These are phyloP conservation scores for Stenocarpella maydis DNA, from an alignment of 2,329 filamentous ascomycete species.

Conservation along the genomic window DNA sequence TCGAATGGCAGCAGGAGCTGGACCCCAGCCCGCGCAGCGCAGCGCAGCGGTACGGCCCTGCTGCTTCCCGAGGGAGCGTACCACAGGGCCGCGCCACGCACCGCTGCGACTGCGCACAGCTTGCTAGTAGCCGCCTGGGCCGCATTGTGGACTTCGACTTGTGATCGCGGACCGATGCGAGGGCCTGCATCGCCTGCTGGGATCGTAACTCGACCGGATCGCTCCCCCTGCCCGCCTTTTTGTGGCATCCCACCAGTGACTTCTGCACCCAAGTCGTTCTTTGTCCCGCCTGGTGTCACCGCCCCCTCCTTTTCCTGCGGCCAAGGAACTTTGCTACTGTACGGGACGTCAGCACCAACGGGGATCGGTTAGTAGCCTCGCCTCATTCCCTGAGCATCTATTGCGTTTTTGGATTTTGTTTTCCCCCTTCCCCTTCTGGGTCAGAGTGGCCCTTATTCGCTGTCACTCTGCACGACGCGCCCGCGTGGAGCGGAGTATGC, in stretches of 20 bases:
- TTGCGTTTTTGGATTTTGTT: too few species aligned
- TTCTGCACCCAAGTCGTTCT: constrained; percentile 22
- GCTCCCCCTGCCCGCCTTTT: background rate
- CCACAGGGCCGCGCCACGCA: constrained; percentile 17
- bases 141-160: constrained; percentile 29
- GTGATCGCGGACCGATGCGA: constrained; percentile 33
- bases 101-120: constrained; percentile 5
- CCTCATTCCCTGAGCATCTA: constrained; percentile 13
- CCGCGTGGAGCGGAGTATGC: constrained; percentile 11
- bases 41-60: constrained; percentile 30
- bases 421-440: background rate
- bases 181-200: constrained; percentile 24
- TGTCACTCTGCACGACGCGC: constrained; percentile 16
- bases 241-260: too few species aligned
- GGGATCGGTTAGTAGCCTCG: constrained; percentile 20
- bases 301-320: constrained; percentile 21
- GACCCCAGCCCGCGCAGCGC: constrained; percentile 19
- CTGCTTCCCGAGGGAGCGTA: constrained; percentile 27
- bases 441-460: background rate
- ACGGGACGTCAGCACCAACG: constrained; percentile 22
- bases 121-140: constrained; percentile 11
- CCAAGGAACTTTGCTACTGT: constrained; percentile 21
- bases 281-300: constrained; percentile 19
- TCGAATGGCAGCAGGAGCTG: constrained; percentile 14
- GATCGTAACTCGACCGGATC: constrained; percentile 21